Conservation (phyloP, 139 green algal genomes). For the Micractinium sp. region DNA sequence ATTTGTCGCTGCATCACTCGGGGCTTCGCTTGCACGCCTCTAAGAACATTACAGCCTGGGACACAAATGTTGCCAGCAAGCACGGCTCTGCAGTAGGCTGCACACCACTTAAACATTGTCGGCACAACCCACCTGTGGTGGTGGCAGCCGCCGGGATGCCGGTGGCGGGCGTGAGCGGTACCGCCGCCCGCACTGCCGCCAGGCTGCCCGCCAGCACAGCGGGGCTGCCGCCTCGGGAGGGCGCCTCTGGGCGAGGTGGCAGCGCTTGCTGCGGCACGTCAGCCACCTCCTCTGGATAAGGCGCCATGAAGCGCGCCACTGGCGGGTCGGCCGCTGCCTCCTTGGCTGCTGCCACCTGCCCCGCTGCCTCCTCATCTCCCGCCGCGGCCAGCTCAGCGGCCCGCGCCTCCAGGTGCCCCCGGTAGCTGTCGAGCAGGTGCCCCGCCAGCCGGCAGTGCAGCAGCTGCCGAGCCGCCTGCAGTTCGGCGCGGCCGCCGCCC, state of each 20-base stretch:
- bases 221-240: background rate
- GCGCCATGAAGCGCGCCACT: background rate
- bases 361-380: conserved; percentile 7
- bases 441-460: conserved; percentile 37
- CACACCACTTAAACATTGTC: background rate
- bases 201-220: background rate
- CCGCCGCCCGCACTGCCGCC: background rate
- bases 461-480: conserved; percentile 22
- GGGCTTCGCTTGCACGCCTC: no score
- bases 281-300: conserved; percentile 21
- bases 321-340: background rate
- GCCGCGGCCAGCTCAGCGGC: background rate
- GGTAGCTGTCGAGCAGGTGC: conserved; percentile 38
- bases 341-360: background rate
- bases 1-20: background rate
- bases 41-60: no score
- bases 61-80: background rate
- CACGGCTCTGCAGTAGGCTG: background rate
- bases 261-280: conserved; percentile 28
- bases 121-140: background rate
- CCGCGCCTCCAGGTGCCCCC: background rate
- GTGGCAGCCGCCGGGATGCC: background rate
- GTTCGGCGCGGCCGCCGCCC: background rate
- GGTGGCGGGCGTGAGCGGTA: background rate
- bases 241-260: conserved; percentile 13